Evolutionary conservation across 805 yeast species (phyloP).

Genomic region (Lachancea cidri): DNA sequence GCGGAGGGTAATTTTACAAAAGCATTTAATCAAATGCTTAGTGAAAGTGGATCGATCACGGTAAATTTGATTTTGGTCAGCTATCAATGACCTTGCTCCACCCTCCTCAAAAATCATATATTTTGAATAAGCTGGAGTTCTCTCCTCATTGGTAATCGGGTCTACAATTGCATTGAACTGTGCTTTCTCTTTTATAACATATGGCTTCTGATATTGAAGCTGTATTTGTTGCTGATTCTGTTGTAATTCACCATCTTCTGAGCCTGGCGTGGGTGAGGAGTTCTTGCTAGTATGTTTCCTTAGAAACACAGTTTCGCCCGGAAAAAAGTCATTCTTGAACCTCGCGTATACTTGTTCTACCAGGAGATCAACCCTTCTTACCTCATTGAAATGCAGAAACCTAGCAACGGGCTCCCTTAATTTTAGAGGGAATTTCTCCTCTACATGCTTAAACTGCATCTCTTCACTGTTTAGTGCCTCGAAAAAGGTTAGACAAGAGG

Average conservation of each 20-base stretch:
- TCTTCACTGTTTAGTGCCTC: constrained; percentile 81
- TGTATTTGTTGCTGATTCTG: constrained; percentile 15
- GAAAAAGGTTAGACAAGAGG: constrained; percentile 83
- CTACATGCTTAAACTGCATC: constrained; percentile 58
- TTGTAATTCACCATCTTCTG: neutral
- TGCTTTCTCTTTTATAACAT: constrained; percentile 80
- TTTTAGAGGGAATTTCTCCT: constrained; percentile 82
- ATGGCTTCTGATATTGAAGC: constrained; percentile 32
- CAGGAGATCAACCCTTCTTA: constrained; percentile 75
- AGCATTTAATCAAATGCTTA: constrained; percentile 84
- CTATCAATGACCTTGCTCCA: constrained; percentile 55
- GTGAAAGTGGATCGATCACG: constrained; percentile 86
- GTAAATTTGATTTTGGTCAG: constrained; percentile 65
- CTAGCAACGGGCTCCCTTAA: constrained; percentile 88
- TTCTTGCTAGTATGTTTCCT: constrained; percentile 28
- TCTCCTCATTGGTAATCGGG: constrained; percentile 31
- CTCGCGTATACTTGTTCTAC: constrained; percentile 80
- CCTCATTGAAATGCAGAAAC: constrained; percentile 73
- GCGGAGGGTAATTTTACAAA: constrained; percentile 64
- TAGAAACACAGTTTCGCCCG: constrained; percentile 79
- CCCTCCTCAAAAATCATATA: constrained; percentile 63
- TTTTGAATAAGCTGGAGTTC: constrained; percentile 52
- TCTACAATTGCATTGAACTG: constrained; percentile 52
- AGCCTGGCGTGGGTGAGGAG: constrained; percentile 18
- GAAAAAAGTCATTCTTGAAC: constrained; percentile 80